Base-by-base conservation (phyloP, 345 rosid genomes). In the Conringia planisiliqua region DNA sequence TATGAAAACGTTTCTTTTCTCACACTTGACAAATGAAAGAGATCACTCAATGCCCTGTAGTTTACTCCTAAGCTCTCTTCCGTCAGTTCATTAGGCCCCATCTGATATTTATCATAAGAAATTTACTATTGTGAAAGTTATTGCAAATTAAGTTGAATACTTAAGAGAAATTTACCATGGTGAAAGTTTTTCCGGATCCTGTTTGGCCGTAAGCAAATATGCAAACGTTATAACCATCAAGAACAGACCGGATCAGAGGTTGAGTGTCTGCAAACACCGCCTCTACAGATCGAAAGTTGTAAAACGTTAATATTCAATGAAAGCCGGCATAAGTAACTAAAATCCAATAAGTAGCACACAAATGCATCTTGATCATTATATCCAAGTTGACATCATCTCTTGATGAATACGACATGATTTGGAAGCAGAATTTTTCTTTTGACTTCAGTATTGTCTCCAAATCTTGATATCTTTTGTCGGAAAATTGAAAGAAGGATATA, bases 161-260 rank as follows among this genome's bases (percentile, higher is more conserved):
- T 64, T 20, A 9, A 17, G 12, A 67, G 68, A 50, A 32, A 29
- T n/a, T 68, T 81, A 95, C 99, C 99, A 95, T 95, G 55, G 99
- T 95, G 77, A 74, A 81, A 58, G 99, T 95, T 84, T 95, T 95
- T 68, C 99, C 99, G 8, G 97, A 92, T 71, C 99, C 97, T 30
- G 99, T 95, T 85, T 95, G 99, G 55, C 99, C 99, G 48, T 95
- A 95, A 47, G 99, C 99, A 85, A 95, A 95, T 80, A 95, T 95
- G 78, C 99, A 95, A 48, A 95, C 96, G 62, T 95, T 95, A 78
- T 85, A 95, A 68, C 99, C 99, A 81, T 95, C 99, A 72, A 95
- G 96, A 83, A 95, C 96, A 56, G 99, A 92, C 39, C 97, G 89
- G 82, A 95, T 78, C 58, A 95, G 77, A 44, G 99, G 90, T 79